Evolutionary conservation across 1,139 yeast genomes (phyloP), one percentile per base, ranked within the genome.

Genomic region (Hemisphaericaspora subhashii): DNA sequence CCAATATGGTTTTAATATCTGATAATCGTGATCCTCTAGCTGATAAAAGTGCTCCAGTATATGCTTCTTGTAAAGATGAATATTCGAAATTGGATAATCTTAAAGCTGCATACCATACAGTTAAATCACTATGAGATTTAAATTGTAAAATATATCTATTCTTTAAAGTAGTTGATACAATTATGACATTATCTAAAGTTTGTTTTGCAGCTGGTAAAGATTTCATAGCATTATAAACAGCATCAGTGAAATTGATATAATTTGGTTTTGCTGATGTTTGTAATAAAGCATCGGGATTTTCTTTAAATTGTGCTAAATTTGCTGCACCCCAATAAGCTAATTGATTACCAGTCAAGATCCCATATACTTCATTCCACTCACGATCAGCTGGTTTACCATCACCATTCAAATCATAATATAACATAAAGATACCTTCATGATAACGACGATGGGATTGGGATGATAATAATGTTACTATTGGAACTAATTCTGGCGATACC

Each of bases 321-420:
- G 82, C 83, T 1, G 96, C 95, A 60, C 88, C 90, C 97, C 97
- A 90, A 48, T 87, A 79, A 1, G 97, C 95, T 44, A 92, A 67
- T 53, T 89, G 96, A 43, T 89, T 86, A 12, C 98, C 98, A 7
- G 88, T 80, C 34, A 92, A 69, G 20, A 87, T 88, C 33, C 96
- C 98, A 60, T 86, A 92, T 13, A 89, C 96, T 60, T 92, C 97
- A 43, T 76, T 74, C 98, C 98, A 92, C 53, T 77, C 77, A 37
- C 97, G 72, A 39, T 84, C 88, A 0, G 81, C 77, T 0, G 96
- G 92, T 45, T 83, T 78, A 9, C 98, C 98, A 52, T 89, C 96
- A 13, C 86, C 78, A 53, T 81, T 81, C 50, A 85, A 66, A 52
- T 85, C 92, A 51, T 82, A 80, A 47, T 84, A 68, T 12, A 85